Percentiles rank a stretch among this genome's conserved stretches.
Evolutionary conservation across 2,329 filamentous ascomycete species (phyloP).

Genomic region (Pyricularia grisea): DNA sequence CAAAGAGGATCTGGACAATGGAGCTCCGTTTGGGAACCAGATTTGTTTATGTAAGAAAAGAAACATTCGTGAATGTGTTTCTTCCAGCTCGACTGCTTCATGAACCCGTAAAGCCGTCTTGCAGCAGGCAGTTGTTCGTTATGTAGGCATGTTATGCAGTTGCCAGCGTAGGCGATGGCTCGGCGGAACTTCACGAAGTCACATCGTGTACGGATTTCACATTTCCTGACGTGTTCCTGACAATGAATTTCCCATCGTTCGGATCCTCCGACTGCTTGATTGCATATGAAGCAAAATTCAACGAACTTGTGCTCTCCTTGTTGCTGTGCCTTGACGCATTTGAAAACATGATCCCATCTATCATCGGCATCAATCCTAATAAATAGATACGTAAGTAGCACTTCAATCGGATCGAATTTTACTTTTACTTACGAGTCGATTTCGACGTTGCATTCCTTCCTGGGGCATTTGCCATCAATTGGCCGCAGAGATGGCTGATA

Average conservation of each 20-base stretch:
- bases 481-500: background rate
- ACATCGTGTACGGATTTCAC: background rate
- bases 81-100: background rate
- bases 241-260: background rate
- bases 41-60: background rate
- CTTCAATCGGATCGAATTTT: background rate
- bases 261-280: background rate
- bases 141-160: background rate
- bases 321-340: background rate
- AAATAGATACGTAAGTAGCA: background rate
- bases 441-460: background rate
- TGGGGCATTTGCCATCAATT: background rate
- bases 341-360: conserved; percentile 1
- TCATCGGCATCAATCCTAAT: background rate
- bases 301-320: background rate
- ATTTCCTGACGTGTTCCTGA: background rate
- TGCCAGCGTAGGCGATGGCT: background rate
- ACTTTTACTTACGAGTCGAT: background rate
- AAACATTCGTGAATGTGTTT: conserved; percentile 1
- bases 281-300: conserved; percentile 1
- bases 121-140: background rate
- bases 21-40: background rate
- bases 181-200: conserved; percentile 1
- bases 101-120: background rate
- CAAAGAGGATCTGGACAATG: background rate